Percentiles rank a stretch among this genome's conserved stretches.
Conservation (phyloP, 495 filamentous ascomycete species). For the Penicillium lividum region DNA sequence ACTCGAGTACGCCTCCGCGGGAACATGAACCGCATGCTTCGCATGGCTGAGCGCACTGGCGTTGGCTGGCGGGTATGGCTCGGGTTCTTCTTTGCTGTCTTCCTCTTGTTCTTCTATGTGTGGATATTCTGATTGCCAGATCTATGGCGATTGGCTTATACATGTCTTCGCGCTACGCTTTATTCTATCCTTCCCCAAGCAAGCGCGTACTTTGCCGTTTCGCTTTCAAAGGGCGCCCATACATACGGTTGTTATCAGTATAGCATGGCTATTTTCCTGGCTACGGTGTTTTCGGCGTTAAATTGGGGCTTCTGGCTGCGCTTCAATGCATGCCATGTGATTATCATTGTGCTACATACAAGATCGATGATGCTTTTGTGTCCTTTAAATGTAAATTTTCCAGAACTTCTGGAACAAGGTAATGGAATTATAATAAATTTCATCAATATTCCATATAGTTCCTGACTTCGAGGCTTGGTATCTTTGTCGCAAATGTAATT, state of each 20-base stretch:
- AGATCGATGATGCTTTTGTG: neutral
- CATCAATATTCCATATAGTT: neutral
- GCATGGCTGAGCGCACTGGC: conserved; percentile 92
- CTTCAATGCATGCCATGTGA: neutral
- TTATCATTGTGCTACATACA: neutral
- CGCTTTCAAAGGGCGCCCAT: neutral
- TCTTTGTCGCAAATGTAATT: neutral
- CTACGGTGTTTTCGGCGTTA: conserved; percentile 9
- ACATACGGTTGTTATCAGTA: conserved; percentile 1
- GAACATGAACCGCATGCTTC: conserved; percentile 95
- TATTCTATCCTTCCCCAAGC: neutral
- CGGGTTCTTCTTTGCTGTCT: conserved; percentile 78
- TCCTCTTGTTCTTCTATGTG: conserved; percentile 82
- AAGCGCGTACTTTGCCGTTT: neutral
- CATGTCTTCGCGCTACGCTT: neutral
- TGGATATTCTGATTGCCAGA: conserved; percentile 63
- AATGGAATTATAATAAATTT: neutral
- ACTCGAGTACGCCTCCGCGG: conserved; percentile 77
- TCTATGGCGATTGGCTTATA: neutral
- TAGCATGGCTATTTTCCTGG: conserved; percentile 12
- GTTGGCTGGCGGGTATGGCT: conserved; percentile 95
- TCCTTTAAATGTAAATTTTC: neutral
- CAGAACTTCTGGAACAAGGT: neutral
- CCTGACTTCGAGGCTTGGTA: neutral
- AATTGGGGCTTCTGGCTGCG: neutral